phyloP scores from a whole-genome alignment of 306 rosid species.

The Albizia julibrissin region DNA sequence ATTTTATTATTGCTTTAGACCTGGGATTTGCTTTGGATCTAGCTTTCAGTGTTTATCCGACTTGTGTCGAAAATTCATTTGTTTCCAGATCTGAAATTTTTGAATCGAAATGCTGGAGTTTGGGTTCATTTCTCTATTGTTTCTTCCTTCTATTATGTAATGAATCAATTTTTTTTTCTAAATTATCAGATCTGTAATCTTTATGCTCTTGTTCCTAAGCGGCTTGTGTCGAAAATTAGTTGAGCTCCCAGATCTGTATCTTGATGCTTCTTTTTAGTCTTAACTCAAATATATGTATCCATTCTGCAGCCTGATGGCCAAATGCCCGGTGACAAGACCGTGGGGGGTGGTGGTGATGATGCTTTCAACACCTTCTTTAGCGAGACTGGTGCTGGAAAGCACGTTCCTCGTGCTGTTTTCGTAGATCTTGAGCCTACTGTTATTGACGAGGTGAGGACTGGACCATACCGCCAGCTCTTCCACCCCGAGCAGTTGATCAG shows the following conservation, averaged over 20 bases:
- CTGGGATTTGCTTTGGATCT: background rate
- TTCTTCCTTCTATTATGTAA: too few relatives aligned
- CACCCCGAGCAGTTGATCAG: constrained; percentile 95
- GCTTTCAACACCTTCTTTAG: constrained; percentile 95
- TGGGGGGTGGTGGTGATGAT: constrained; percentile 86
- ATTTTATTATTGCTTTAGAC: background rate
- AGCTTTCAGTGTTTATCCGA: background rate
- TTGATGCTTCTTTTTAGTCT: background rate
- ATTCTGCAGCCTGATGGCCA: constrained; percentile 80
- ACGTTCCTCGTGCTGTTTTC: constrained; percentile 81
- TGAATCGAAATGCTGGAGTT: background rate
- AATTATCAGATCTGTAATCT: too few relatives aligned
- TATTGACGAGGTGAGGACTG: constrained; percentile 91
- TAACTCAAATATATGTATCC: background rate
- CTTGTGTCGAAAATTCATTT: background rate
- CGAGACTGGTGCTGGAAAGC: constrained; percentile 93
- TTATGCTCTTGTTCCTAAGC: background rate
- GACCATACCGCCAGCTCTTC: constrained; percentile 85
- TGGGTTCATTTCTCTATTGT: background rate
- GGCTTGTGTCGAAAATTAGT: background rate
- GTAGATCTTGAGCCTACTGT: constrained; percentile 94
- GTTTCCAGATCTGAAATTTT: background rate
- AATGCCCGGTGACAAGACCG: constrained; percentile 85
- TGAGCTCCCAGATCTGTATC: too few relatives aligned
- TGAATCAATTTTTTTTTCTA: too few relatives aligned